Base-by-base conservation (phyloP, 2,329 filamentous ascomycete species). In the Magnaporthiopsis poae region DNA sequence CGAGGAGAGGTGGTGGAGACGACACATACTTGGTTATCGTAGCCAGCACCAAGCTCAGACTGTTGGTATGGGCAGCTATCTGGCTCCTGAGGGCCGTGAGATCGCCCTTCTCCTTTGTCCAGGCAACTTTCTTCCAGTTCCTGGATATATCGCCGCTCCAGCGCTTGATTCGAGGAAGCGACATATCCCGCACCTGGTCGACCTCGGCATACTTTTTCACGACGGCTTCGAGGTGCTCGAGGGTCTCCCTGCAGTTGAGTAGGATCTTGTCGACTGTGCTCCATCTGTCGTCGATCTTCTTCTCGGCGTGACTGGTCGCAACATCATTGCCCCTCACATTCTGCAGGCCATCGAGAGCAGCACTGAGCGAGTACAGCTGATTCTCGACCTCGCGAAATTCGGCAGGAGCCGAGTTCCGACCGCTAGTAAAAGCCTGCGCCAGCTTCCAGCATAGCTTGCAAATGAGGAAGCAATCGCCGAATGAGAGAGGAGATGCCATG, bases 321-420 rank as follows among this genome's bases (percentile, higher is more conserved):
- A 31, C 31, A 31, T 3, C 31, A 31, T 31, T 31, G 31, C 31
- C 31, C 31, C 36, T 60, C 59, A n/a, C 59, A 25, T 27, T 13
- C 9, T 12, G 59, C 1, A 60, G 1, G 9, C 59, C 69, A 2
- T 70, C 67, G n/a, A 75, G 69, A 15, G 72, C 72, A 3, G 72
- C 67, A 31, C 70, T 74, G 56, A 75, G 69, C 2, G 72, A 71
- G 63, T 72, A 73, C 2, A 75, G 66, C 62, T 75, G 72, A 67
- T 72, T 73, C 60, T 75, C 73, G 29, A 75, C 69, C 63, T 74
- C 73, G 33, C 69, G 68, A 61, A 75, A 74, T 63, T 74, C 73
- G 2, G 68, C 68, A 5, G 73, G 74, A 0, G 74, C 73, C 4
- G 74, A 74, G 36, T 72, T 71, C 8, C 71, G 70, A 7, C 74